These are phyloP conservation scores for Ophiostoma sp. DNA, from an alignment of 2,329 filamentous ascomycete genomes.

Conservation along the genomic window DNA sequence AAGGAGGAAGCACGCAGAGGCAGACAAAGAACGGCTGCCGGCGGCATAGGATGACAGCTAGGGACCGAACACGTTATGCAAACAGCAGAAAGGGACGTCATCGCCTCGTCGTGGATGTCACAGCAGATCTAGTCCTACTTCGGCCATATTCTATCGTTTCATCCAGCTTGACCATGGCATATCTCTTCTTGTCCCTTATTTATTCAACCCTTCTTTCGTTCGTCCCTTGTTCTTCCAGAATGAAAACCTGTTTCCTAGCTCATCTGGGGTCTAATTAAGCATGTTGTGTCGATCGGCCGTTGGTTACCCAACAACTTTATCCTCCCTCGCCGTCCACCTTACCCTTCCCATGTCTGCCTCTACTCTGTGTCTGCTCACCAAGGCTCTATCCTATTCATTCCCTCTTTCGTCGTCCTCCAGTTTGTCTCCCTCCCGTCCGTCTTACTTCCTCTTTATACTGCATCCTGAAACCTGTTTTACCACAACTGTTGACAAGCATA, in stretches of 20 bases:
- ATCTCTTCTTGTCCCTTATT: no score
- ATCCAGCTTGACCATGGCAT: no score
- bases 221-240: not conserved
- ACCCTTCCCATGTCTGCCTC: not conserved
- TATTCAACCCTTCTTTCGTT: conserved; percentile 6
- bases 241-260: not conserved
- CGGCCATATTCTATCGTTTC: not conserved
- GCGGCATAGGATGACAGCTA: no score
- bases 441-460: not conserved
- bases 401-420: not conserved
- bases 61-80: no score
- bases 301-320: not conserved
- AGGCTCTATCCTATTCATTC: not conserved
- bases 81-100: no score
- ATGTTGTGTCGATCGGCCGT: not conserved
- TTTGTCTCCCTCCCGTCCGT: not conserved
- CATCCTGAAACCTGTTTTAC: not conserved
- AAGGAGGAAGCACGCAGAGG: no score
- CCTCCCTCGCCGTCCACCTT: not conserved
- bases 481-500: not conserved
- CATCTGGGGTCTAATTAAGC: not conserved
- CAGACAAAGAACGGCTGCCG: no score
- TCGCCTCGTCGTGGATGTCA: not conserved
- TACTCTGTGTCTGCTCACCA: not conserved
- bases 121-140: not conserved